These are phyloP conservation scores for Dentipellis fragilis DNA, from an alignment of 768 basidiomycete genomes.

Conservation along the genomic window DNA sequence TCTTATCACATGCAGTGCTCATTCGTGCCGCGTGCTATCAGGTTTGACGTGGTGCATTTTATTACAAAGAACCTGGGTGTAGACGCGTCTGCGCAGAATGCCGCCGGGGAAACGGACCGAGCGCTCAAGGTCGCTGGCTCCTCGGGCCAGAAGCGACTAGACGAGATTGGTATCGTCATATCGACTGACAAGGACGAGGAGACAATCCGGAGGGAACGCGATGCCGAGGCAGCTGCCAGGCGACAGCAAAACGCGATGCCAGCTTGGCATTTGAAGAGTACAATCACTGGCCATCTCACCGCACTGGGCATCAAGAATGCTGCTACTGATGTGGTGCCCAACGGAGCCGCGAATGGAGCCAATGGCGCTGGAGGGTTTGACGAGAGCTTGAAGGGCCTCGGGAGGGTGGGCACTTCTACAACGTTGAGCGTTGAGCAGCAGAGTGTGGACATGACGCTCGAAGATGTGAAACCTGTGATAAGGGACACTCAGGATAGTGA, in stretches of 20 bases:
- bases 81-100: slow-evolving; percentile 52
- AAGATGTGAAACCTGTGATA: slow-evolving; percentile 38
- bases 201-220: slow-evolving; percentile 60
- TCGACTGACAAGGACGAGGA: slow-evolving; percentile 84
- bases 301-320: slow-evolving; percentile 73
- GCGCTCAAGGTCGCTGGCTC: slow-evolving; percentile 71
- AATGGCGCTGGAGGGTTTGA: slow-evolving; percentile 28
- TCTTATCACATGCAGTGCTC: background rate
- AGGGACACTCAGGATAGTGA: slow-evolving; percentile 43
- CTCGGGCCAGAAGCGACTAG: slow-evolving; percentile 42
- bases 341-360: slow-evolving; percentile 16
- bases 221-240: slow-evolving; percentile 76
- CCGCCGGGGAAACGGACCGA: slow-evolving; percentile 34
- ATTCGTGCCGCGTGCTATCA: slow-evolving; percentile 18
- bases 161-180: slow-evolving; percentile 81
- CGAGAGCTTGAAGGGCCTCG: slow-evolving; percentile 61
- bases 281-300: slow-evolving; percentile 87
- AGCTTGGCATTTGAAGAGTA: slow-evolving; percentile 92
- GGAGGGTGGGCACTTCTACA: slow-evolving; percentile 18
- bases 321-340: slow-evolving; percentile 30
- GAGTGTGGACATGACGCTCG: slow-evolving; percentile 18
- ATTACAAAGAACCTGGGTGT: slow-evolving; percentile 56
- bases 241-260: slow-evolving; percentile 87
- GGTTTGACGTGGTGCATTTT: slow-evolving; percentile 79
- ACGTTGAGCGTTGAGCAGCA: slow-evolving; percentile 31